Base-by-base conservation (phyloP, 2,329 filamentous ascomycete genomes). In the Pestalotiopsis sp. region DNA sequence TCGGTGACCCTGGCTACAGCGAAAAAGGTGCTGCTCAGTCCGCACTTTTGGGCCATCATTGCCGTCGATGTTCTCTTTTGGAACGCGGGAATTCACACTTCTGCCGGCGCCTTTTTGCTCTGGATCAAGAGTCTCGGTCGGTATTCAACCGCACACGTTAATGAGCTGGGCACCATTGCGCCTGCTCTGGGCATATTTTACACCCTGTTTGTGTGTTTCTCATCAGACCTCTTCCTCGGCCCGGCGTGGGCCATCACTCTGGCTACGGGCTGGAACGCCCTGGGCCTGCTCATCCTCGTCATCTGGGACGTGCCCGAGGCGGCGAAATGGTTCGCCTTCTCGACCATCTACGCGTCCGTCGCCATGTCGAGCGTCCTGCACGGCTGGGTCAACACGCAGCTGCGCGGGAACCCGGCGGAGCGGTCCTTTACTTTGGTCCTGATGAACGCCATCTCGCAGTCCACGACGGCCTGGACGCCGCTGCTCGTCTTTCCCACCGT, bases 111-210 rank as follows among this genome's bases (percentile, higher is more conserved):
- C 0, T 88, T 85, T 67, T 73, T 88, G 1, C 79, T 89, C 0
- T 89, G 86, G 86, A 76, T 89, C 59, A 88, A 88, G 74, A 85
- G 82, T 66, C 71, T 88, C 13, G 75, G 82, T 0, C 78, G 84
- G 1, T 88, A 81, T 71, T 78, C 81, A 0, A 78, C 78, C 0
- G 76, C 82, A 0, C 77, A 77, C 10, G 74, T 88, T 64, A 88
- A 87, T 71, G 79, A 86, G 60, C 75, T 88, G 0, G 84, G 83
- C 1, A 80, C 84, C 2, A 84, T 84, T 7, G 80, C 85, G 0
- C 86, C 86, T 0, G 86, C 80, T 0, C 70, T 89, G 0, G 86
- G 86, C 0, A 89, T 89, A 2, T 83, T 88, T 64, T 89, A 86
- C 70, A 84, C 81, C 0, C 75, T 88, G 0, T 78, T 84, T 40